Conservation (phyloP, 1,284 basidiomycete genomes). For the Wallemia hederae region DNA sequence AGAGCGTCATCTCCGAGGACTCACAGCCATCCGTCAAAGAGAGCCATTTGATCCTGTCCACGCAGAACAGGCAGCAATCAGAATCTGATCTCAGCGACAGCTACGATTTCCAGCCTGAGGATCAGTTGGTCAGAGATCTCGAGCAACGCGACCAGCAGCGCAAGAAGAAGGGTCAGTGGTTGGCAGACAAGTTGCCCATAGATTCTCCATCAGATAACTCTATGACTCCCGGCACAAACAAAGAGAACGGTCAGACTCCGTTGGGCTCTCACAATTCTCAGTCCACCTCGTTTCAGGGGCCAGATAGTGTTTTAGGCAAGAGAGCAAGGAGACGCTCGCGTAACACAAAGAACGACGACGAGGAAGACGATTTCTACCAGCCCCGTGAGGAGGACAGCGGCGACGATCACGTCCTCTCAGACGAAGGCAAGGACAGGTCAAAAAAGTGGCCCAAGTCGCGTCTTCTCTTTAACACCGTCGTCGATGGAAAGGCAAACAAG, state of each 20-base stretch:
- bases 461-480: neutral
- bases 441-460: constrained; percentile 22
- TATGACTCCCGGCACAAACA: constrained; percentile 9
- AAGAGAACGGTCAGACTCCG: constrained; percentile 3
- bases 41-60: neutral
- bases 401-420: constrained; percentile 20
- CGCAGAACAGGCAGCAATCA: neutral
- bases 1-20: neutral
- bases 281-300: neutral
- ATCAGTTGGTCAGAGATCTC: constrained; percentile 14
- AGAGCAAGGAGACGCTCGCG: constrained; percentile 29
- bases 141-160: constrained; percentile 3
- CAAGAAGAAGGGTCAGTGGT: constrained; percentile 6
- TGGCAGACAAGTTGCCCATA: constrained; percentile 11
- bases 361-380: constrained; percentile 44
- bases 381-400: constrained; percentile 32
- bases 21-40: neutral
- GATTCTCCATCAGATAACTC: constrained; percentile 12
- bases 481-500: constrained; percentile 18
- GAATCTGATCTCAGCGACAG: constrained; percentile 16
- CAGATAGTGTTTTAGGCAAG: constrained; percentile 16
- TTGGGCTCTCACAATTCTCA: neutral
- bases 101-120: constrained; percentile 47
- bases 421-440: constrained; percentile 22
- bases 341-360: neutral